Conservation (phyloP, 805 yeast species). For the Pichia deserticola region DNA sequence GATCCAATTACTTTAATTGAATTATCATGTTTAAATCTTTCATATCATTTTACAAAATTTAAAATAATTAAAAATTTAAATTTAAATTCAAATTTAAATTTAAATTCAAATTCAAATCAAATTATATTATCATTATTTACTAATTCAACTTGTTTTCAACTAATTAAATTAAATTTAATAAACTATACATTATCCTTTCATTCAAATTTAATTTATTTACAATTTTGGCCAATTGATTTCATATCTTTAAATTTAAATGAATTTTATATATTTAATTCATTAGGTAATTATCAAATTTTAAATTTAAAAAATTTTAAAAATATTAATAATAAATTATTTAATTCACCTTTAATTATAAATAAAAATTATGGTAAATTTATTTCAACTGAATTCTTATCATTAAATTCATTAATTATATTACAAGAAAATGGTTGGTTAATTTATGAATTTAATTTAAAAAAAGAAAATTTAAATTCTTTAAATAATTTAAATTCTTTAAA, state of each 20-base stretch:
- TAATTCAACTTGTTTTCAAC: neutral
- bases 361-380: conserved; percentile 17
- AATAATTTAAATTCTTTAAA: conserved; percentile 10
- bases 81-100: neutral
- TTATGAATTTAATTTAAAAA: conserved; percentile 11
- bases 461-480: neutral
- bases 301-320: neutral
- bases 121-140: neutral
- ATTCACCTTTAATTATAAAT: conserved; percentile 2
- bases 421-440: conserved; percentile 28
- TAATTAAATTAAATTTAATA: neutral
- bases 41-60: conserved; percentile 2
- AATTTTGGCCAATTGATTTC: conserved; percentile 19
- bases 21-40: neutral
- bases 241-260: conserved; percentile 14
- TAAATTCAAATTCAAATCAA: neutral
- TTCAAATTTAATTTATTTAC: conserved; percentile 9
- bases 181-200: neutral
- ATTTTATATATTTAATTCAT: conserved; percentile 15
- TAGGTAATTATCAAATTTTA: neutral
- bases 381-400: conserved; percentile 9
- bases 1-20: conserved; percentile 3
- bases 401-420: conserved; percentile 16
- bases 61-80: conserved; percentile 1
- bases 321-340: too few species aligned